A percentile compares a stretch with the other conserved stretches of the same genome.
These are phyloP conservation scores for Picea abies DNA, from an alignment of 83 land plant species.

Conservation along the genomic window DNA sequence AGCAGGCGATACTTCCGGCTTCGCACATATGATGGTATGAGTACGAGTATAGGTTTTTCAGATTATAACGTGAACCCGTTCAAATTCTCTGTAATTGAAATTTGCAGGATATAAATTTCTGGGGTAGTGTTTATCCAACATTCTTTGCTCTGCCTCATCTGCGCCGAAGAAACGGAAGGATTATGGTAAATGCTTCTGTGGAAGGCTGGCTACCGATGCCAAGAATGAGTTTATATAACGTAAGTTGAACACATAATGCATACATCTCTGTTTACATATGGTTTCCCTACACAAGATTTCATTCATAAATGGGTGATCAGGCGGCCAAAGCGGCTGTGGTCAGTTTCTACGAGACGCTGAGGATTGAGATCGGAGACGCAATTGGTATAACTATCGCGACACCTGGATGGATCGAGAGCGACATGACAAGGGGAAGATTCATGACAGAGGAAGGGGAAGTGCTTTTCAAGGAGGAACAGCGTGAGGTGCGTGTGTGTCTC, in stretches of 20 bases:
- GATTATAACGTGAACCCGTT: not conserved
- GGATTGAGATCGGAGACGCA: constrained; percentile 63
- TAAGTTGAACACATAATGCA: constrained; percentile 18
- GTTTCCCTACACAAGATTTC: too few species aligned
- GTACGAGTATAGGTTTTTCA: not conserved
- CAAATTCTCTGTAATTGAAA: not conserved
- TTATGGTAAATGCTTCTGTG: constrained; percentile 80
- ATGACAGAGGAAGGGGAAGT: constrained; percentile 70
- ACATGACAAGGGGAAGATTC: constrained; percentile 79
- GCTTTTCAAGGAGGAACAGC: constrained; percentile 66
- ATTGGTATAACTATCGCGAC: constrained; percentile 89
- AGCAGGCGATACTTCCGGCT: constrained; percentile 53
- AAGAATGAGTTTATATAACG: constrained; percentile 85
- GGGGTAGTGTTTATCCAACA: constrained; percentile 94
- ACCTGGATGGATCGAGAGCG: constrained; percentile 88
- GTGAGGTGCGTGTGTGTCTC: constrained; percentile 56
- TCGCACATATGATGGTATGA: constrained; percentile 65
- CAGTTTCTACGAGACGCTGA: constrained; percentile 84
- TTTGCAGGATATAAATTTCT: constrained; percentile 82
- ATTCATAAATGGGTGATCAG: constrained; percentile 28
- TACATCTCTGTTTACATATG: not conserved
- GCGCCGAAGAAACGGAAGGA: constrained; percentile 59
- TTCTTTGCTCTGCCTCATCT: constrained; percentile 83
- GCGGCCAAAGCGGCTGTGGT: constrained; percentile 88
- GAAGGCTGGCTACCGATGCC: constrained; percentile 88